A percentile compares a stretch with the other conserved stretches of the same genome.
Conservation (phyloP, 2,329 filamentous ascomycete species). For the Neonectria magnoliae region DNA sequence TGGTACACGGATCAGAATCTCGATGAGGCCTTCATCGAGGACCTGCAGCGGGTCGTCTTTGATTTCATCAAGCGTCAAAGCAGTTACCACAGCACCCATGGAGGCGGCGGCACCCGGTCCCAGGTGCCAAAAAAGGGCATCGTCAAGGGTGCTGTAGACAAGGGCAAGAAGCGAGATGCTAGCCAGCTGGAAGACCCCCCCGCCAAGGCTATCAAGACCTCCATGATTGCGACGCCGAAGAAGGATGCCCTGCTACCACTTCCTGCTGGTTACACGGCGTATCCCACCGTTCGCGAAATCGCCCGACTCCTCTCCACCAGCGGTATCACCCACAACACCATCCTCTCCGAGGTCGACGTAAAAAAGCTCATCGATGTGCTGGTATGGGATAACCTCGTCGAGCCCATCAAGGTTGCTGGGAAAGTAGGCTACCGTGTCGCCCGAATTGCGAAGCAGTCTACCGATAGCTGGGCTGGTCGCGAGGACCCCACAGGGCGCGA, state of each 20-base stretch:
- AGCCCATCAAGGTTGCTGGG: conserved; percentile 65
- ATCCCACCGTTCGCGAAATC: conserved; percentile 83
- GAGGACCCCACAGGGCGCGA: conserved; percentile 50
- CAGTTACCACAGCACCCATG: conserved; percentile 66
- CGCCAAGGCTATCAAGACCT: conserved; percentile 42
- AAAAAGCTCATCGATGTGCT: conserved; percentile 88
- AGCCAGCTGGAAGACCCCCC: conserved; percentile 48
- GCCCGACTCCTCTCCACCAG: conserved; percentile 76
- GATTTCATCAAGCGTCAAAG: conserved; percentile 77
- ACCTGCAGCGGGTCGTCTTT: conserved; percentile 77
- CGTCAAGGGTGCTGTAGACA: conserved; percentile 58
- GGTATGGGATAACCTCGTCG: conserved; percentile 86
- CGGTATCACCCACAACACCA: conserved; percentile 77
- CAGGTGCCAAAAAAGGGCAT: conserved; percentile 66
- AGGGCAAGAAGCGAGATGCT: conserved; percentile 63
- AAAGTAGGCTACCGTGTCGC: conserved; percentile 64
- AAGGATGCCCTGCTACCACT: conserved; percentile 61
- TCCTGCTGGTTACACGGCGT: conserved; percentile 75
- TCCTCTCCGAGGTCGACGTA: conserved; percentile 78
- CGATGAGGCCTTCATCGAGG: conserved; percentile 87
- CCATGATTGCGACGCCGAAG: conserved; percentile 31
- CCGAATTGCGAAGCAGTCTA: conserved; percentile 58
- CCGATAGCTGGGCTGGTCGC: conserved; percentile 53
- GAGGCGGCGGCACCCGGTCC: conserved; percentile 47
- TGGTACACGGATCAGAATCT: conserved; percentile 95